Base-by-base conservation (phyloP, 2,329 filamentous ascomycete genomes). In the Cercospora sp. region DNA sequence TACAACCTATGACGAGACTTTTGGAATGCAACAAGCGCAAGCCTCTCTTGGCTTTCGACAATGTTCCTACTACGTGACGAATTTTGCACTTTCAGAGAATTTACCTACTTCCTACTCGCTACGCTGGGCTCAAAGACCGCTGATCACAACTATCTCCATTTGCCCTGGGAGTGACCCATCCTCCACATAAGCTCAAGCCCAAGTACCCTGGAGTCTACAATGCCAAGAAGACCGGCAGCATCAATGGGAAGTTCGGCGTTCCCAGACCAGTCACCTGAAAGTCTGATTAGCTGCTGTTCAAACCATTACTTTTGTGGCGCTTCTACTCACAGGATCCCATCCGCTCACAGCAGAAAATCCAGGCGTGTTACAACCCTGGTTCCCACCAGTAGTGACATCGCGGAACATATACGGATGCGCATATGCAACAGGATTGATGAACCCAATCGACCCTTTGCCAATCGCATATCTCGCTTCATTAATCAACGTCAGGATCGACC, bases 401-500 rank as follows among this genome's bases (percentile, higher is more conserved):
- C 80, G 81, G 57, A 82, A 74, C 1, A 75, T 73, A 31, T 68
- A 70, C 5, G 77, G 79, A 60, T 85, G 78, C 1, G 80, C 80
- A 70, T 86, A 86, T 12, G 62, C 61, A 12, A 62, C 59, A 33
- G 69, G 69, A 42, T 71, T 68, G 59, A 71, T 64, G 72, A 82
- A 82, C 10, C 81, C 81, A 8, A 83, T 74, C 16, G 76, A 69
- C 13, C 75, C 71, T 74, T 82, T 83, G 26, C 79, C 80, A 13
- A 66, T 57, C 40, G 75, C 70, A 36, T 77, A 63, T 18, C 80
- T 72, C n/a, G 75, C 79, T 66, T 82, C 77, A 64, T 83, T 83
- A 72, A 83, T 77, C 26, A 85, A 72, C 1, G 82, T 86, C 30
- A 87, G 72, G 45, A 85, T 79, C 0, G 81, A 76, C 0, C 81